Evolutionary conservation across 1,139 yeast species (phyloP).

Genomic region (Geotrichum klebahnii): DNA sequence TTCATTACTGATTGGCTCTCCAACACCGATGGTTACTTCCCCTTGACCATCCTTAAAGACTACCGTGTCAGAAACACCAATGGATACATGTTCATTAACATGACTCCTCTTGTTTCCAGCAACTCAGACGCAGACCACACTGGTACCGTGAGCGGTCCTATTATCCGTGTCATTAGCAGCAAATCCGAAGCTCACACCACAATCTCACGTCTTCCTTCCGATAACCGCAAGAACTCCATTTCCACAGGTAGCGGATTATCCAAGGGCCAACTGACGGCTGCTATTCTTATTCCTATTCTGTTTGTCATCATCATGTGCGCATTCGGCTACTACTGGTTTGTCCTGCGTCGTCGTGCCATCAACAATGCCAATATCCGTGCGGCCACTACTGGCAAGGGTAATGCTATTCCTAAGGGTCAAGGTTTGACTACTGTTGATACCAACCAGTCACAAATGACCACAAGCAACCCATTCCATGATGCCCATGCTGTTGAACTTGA

Average conservation of each 20-base stretch:
- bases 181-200: conserved; percentile 33
- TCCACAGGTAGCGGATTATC: conserved; percentile 27
- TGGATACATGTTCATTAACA: conserved; percentile 41
- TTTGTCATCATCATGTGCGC: conserved; percentile 29
- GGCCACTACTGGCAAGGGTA: conserved; percentile 16
- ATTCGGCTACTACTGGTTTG: conserved; percentile 23
- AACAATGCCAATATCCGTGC: conserved; percentile 1
- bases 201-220: conserved; percentile 42
- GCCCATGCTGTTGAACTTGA: conserved; percentile 20
- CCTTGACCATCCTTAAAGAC: conserved; percentile 36
- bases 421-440: conserved; percentile 10
- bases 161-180: conserved; percentile 38
- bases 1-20: conserved; percentile 37
- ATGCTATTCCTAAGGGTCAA: conserved; percentile 17
- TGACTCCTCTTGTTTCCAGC: conserved; percentile 41
- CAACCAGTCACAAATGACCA: conserved; percentile 15
- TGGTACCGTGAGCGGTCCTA: conserved; percentile 42
- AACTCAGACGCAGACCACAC: conserved; percentile 37
- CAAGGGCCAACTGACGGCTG: conserved; percentile 40
- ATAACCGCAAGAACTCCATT: conserved; percentile 31
- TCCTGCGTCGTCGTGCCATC: conserved; percentile 17
- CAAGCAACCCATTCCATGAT: conserved; percentile 23
- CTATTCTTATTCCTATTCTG: conserved; percentile 45
- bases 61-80: conserved; percentile 31
- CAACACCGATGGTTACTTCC: conserved; percentile 42